Base-by-base conservation (phyloP, 1,284 basidiomycete species). In the Inonotus hispidus region DNA sequence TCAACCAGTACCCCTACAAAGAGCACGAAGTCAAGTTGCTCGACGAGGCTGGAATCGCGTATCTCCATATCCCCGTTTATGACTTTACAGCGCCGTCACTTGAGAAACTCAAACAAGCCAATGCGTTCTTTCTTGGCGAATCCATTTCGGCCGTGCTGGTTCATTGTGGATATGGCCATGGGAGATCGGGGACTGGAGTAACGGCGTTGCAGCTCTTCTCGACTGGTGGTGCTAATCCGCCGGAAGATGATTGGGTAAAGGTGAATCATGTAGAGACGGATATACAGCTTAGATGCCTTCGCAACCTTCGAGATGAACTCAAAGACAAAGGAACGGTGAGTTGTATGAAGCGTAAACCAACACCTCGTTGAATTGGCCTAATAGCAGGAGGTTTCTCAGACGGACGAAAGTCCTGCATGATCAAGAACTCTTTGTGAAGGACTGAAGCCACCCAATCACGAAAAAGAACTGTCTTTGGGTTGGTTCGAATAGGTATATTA, bases 81-180 rank as follows among this genome's bases (percentile, higher is more conserved):
- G 66, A 67, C 50, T 67, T 56, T 43, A 46, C 23, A 0, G 53
- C 64, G 14, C 59, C 66, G 14, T 56, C 66, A 25, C 35, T 62
- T 16, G 53, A 46, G 3, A 25, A 67, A 25, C 59, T 67, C 35
- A 37, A 56, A 13, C 27, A 53, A 13, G 66, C 66, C 16, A 54
- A 32, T 37, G 53, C 45, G 21, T 66, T 65, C 13, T 29, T 35
- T 13, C 38, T 25, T n/a, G 23, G 38, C n/a, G 23, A n/a, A 7
- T 27, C 52, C 19, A 58, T 57, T 55, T 16, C 49, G n/a, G 52
- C 23, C 19, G 62, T 61, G 4, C 64, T 67, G 32, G 53, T 66
- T 8, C 66, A 65, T 56, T 69, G 63, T 43, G 67, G 65, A 21
- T 67, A 61, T 53, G 65, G 65, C 2, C 60, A 62, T 41, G 67